These are phyloP conservation scores for Porphyra umbilicalis DNA, from an alignment of 31 red algal species.

Conservation along the genomic window DNA sequence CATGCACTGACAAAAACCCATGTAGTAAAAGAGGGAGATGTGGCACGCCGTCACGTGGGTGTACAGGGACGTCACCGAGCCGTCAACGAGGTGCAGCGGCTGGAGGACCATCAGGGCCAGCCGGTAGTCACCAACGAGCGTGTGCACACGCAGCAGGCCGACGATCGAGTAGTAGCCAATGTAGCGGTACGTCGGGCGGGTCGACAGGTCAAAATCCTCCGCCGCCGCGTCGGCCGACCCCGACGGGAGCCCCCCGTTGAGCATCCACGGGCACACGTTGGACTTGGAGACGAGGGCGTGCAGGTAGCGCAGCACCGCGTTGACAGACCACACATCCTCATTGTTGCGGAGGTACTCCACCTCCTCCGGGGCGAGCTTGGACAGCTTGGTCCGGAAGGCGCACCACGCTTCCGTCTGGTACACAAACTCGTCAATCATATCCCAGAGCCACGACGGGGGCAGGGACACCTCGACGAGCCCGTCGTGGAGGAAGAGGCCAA, in stretches of 20 bases:
- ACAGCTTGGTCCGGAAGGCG: conserved; percentile 67
- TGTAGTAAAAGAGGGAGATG: conserved; percentile 93
- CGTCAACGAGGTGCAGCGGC: conserved; percentile 42
- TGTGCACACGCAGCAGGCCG: conserved; percentile 82
- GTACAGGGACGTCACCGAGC: conserved; percentile 77
- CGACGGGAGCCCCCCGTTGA: conserved; percentile 39
- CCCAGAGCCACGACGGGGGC: conserved; percentile 94
- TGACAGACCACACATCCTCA: conserved; percentile 76
- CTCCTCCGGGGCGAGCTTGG: conserved; percentile 70
- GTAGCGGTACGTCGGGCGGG: conserved; percentile 76
- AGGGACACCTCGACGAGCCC: conserved; percentile 62
- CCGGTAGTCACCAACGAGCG: conserved; percentile 78
- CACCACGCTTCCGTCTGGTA: conserved; percentile 97
- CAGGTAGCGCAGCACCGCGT: conserved; percentile 57
- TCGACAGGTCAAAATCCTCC: conserved; percentile 70
- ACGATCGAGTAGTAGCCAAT: conserved; percentile 93
- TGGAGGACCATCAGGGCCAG: conserved; percentile 93
- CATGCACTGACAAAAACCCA: conserved; percentile 93
- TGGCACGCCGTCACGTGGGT: conserved; percentile 98
- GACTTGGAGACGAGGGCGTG: conserved; percentile 88
- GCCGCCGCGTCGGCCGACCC: conserved; percentile 71
- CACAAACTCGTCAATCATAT: conserved; percentile 97
- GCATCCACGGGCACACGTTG: conserved; percentile 81
- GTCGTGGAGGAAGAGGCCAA: conserved; percentile 51
- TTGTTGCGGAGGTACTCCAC: conserved; percentile 63